A percentile compares a stretch with the other conserved stretches of the same genome.
Conservation (phyloP, 2,329 filamentous ascomycete species). For the Scopulariopsis brevicaulis region DNA sequence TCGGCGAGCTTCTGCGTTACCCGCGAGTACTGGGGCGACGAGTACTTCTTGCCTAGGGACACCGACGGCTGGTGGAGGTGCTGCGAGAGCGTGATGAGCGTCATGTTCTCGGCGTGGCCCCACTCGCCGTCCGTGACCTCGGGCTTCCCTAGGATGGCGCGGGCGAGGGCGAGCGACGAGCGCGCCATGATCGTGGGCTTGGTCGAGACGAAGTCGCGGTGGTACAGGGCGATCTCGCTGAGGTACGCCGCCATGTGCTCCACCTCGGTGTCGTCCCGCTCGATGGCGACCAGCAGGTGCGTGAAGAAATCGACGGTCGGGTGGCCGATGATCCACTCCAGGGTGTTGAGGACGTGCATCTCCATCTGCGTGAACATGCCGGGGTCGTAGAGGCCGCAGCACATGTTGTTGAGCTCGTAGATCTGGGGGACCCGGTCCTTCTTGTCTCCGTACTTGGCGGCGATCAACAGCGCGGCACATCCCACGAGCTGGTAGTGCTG, state of each 20-base stretch:
- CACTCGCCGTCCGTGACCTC: slow-evolving; percentile 69
- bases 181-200: slow-evolving; percentile 85
- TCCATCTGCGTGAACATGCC: slow-evolving; percentile 99
- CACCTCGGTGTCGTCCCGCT: slow-evolving; percentile 68
- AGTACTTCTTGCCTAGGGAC: slow-evolving; percentile 49
- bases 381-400: slow-evolving; percentile 93
- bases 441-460: slow-evolving; percentile 96
- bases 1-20: slow-evolving; percentile 45
- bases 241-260: slow-evolving; percentile 94
- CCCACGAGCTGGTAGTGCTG: slow-evolving; percentile 97
- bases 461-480: slow-evolving; percentile 89
- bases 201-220: slow-evolving; percentile 92
- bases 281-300: slow-evolving; percentile 75
- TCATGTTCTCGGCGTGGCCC: slow-evolving; percentile 61
- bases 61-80: slow-evolving; percentile 47
- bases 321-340: slow-evolving; percentile 93
- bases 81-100: slow-evolving; percentile 47
- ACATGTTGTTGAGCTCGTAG: slow-evolving; percentile 96
- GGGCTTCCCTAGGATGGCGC: slow-evolving; percentile 72
- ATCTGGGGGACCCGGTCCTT: slow-evolving; percentile 98
- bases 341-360: slow-evolving; percentile 96
- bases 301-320: slow-evolving; percentile 93
- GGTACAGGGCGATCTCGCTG: slow-evolving; percentile 88
- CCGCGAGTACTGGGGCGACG: slow-evolving; percentile 37
- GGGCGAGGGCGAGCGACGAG: slow-evolving; percentile 72